Evolutionary conservation across 768 basidiomycete species (phyloP), one percentile per base, ranked within the genome.

Genomic region (Leccinum uliginosum): DNA sequence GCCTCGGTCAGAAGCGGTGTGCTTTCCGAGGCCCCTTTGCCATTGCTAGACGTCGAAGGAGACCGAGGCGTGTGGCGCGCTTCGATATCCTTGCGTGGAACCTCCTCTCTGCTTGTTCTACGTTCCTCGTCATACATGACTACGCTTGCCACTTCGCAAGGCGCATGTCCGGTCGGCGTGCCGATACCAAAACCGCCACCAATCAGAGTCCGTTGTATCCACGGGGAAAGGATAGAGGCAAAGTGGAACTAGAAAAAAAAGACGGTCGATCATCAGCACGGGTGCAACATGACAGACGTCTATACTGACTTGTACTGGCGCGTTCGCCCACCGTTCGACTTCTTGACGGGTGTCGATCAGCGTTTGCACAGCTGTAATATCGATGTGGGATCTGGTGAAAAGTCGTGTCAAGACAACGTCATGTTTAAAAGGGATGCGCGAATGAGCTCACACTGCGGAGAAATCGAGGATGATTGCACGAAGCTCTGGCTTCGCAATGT

Each of bases 381-480:
- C 97, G 44, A 98, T 80, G 61, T 98, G 89, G 47, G 84, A 86
- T 56, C 89, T 91, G 69, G 15, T 3, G 49, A 32, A 32, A 53
- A 50, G n/a, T 0, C 9, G 26, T 15, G 50, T 58, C 30, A 53
- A 59, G 23, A 53, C 46, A 54, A 44, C 3, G 11, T 21, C 15
- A 4, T 35, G 12, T 46, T 34, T 34, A 11, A 49, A 43, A 34
- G 14, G 1, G 19, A 40, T 38, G 29, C 29, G 32, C 1, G 1
- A n/a, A 38, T 14, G 9, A 38, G 8, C 67, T 69, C 67, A 89
- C 83, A 95, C 88, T 32, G 83, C 75, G 30, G 92, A 85, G 67
- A 98, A 93, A 70, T 99, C 97, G 19, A 98, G 76, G 27, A 99
- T 89, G 62, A 99, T 81, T 12, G 96, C 93, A 55, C 85, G 86